Conservation (phyloP, 2,329 filamentous ascomycete genomes). For the Fusarium keratoplasticum region DNA sequence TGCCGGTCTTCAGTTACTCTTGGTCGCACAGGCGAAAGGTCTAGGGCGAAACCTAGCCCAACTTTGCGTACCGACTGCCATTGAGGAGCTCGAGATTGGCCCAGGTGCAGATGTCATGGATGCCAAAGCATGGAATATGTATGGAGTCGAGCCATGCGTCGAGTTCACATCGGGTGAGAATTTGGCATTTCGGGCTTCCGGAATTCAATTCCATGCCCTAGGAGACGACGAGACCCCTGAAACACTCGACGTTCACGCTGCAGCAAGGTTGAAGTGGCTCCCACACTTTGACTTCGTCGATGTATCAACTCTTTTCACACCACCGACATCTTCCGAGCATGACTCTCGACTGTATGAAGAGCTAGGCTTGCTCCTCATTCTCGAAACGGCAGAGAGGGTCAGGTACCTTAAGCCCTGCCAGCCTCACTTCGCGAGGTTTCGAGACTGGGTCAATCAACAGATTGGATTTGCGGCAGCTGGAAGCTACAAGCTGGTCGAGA, state of each 20-base stretch:
- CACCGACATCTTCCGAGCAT: background rate
- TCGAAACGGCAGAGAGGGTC: constrained; percentile 3
- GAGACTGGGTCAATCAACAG: constrained; percentile 16
- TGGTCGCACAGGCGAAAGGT: background rate
- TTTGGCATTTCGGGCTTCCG: background rate
- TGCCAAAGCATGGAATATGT: constrained; percentile 11
- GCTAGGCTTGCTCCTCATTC: background rate
- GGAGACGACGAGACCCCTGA: background rate
- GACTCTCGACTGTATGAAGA: constrained; percentile 9
- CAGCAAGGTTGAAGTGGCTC: constrained; percentile 12
- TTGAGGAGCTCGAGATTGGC: constrained; percentile 8
- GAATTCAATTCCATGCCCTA: background rate
- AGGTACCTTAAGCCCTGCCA: constrained; percentile 7
- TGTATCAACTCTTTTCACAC: background rate
- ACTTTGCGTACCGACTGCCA: constrained; percentile 6
- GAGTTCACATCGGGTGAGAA: background rate
- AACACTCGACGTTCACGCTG: background rate
- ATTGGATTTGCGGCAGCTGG: constrained; percentile 4
- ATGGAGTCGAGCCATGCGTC: background rate
- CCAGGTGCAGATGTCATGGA: background rate
- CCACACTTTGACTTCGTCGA: constrained; percentile 20
- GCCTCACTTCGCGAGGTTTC: constrained; percentile 10
- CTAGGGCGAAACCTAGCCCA: background rate
- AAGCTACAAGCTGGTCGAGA: constrained; percentile 50
- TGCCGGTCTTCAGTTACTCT: constrained; percentile 1